phyloP scores from a whole-genome alignment of 2,329 filamentous ascomycete genomes.

The Hypoxylon sp. region DNA sequence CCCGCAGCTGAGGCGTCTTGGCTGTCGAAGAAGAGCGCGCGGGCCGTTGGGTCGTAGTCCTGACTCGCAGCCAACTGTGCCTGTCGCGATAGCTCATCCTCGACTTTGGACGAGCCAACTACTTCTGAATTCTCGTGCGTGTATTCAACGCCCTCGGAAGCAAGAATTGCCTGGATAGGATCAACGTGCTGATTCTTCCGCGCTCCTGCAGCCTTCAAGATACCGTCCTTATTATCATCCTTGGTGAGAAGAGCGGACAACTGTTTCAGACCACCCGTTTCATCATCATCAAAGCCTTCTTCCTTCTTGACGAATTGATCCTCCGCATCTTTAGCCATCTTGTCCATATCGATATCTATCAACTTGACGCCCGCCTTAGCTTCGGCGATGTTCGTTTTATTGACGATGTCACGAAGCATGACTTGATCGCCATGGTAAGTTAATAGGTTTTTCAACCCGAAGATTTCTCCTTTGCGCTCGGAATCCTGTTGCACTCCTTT shows the following conservation, averaged over 20 bases:
- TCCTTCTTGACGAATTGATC: conserved; percentile 63
- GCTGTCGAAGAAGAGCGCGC: conserved; percentile 71
- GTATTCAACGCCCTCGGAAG: conserved; percentile 90
- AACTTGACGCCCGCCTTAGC: conserved; percentile 87
- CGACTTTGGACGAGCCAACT: conserved; percentile 91
- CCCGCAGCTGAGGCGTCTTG: conserved; percentile 55
- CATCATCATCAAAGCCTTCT: conserved; percentile 65
- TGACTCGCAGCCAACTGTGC: conserved; percentile 72
- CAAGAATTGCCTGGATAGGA: conserved; percentile 89
- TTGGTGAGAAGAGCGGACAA: conserved; percentile 73
- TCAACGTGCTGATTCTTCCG: conserved; percentile 70
- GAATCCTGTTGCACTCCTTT: conserved; percentile 90
- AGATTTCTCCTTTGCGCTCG: conserved; percentile 91
- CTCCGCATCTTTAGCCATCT: conserved; percentile 67
- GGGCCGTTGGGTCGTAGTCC: conserved; percentile 66
- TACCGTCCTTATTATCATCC: conserved; percentile 62
- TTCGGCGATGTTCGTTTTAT: conserved; percentile 98
- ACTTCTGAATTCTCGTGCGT: conserved; percentile 98
- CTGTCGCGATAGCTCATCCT: conserved; percentile 83
- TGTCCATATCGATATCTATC: conserved; percentile 80
- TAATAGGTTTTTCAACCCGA: conserved; percentile 90
- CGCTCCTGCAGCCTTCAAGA: conserved; percentile 55
- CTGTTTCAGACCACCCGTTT: conserved; percentile 79
- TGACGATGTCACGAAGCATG: conserved; percentile 93
- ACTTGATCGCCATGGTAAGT: conserved; percentile 84